Percentiles rank a stretch among this genome's conserved stretches.
phyloP scores from a whole-genome alignment of 192 early-diverging fungal species.

The Chytriomyces sp. region DNA sequence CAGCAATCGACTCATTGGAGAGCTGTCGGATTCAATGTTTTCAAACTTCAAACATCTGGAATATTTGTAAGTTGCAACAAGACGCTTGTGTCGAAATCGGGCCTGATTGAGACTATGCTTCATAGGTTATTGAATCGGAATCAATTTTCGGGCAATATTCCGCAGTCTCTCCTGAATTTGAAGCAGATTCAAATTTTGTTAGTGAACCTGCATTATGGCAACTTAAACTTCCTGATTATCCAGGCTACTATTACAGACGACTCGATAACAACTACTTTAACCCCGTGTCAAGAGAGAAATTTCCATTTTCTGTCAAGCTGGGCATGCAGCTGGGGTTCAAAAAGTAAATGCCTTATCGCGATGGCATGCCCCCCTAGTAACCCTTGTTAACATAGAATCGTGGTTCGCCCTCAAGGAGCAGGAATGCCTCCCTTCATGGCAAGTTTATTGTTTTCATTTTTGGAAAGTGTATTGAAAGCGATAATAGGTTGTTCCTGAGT shows the following conservation, averaged over 20 bases:
- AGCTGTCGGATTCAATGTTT: background rate
- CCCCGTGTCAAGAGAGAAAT: conserved; percentile 4
- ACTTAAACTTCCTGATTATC: too few relatives aligned
- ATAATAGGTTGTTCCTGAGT: conserved; percentile 23
- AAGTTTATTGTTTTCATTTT: too few relatives aligned
- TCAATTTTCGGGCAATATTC: conserved; percentile 18
- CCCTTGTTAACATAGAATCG: too few relatives aligned
- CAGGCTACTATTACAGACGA: conserved; percentile 3
- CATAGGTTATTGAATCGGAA: conserved; percentile 13
- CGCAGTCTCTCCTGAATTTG: background rate
- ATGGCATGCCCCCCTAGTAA: too few relatives aligned
- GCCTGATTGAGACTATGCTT: too few relatives aligned
- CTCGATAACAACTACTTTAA: conserved; percentile 24
- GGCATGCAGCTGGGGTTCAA: conserved; percentile 25
- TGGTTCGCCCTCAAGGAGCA: background rate
- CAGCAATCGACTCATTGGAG: conserved; percentile 17
- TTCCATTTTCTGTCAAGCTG: conserved; percentile 14
- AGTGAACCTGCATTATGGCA: background rate
- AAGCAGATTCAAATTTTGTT: conserved; percentile 16
- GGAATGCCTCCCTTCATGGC: conserved; percentile 3
- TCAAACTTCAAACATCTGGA: conserved; percentile 1
- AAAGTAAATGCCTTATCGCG: conserved; percentile 12
- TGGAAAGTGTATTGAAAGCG: too few relatives aligned
- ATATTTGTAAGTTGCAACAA: conserved; percentile 11
- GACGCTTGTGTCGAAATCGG: too few relatives aligned